Evolutionary conservation across 345 rosid genomes (phyloP), one percentile per base, ranked within the genome.

Genomic region (Dimocarpus longan): DNA sequence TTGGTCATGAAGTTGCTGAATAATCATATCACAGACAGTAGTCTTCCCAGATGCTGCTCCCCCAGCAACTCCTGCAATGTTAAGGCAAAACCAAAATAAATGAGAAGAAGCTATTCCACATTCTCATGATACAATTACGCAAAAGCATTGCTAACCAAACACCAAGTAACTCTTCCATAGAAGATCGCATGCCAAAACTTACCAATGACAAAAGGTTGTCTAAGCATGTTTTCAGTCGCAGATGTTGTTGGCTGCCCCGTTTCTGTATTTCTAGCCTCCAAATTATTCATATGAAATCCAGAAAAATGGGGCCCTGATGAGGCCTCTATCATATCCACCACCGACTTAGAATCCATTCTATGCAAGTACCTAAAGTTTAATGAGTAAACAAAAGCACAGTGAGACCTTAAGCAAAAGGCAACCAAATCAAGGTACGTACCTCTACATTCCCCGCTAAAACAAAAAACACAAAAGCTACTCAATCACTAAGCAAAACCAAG

Each of bases 1-100:
- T 82, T 97, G 99, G 85, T 97, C 99, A 84, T 94, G 99, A 71
- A 97, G 96, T 73, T 97, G 99, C 86, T 97, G 99, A 80, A 97
- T 94, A 60, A 97, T 97, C 98, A 97, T 93, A 88, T 97, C 98
- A 76, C 99, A 97, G 32, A 94, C 98, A 66, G 99, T 88, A 82
- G 99, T 94, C 87, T 97, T 97, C 56, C 99, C 99, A 19, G 99
- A 92, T 62, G 99, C 98, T 3, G 99, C 97, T 39, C 98, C 99
- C 40, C 99, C 98, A 72, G 97, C 98, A 85, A 96, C 99, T 73
- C 99, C 99, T 94, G 78, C 65, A 37, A 26, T 28, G 56, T 56
- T 69, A 66, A 68, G 43, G 46, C 52, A 59, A 19, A 74, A 50
- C 42, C 26, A 44, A 48, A 78, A 73, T 52, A 32, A 13, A 66